Evolutionary conservation across 1,284 basidiomycete genomes (phyloP).

Genomic region (Cryptococcus floricola): DNA sequence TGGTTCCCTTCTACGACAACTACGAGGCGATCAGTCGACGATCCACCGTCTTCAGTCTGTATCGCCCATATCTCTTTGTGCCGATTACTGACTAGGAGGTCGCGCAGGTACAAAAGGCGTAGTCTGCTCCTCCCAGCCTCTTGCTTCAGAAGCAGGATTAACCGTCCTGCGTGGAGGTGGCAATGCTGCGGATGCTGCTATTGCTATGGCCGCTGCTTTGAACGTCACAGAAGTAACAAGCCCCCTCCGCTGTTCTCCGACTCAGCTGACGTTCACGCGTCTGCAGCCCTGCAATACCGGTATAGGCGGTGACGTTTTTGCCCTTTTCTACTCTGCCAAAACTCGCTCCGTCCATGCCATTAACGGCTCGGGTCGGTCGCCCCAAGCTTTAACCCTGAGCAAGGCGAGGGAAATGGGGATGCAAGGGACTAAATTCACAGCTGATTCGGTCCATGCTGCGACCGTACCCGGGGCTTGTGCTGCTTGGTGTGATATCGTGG

Average conservation of each 20-base stretch:
- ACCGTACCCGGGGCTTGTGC: slow-evolving; percentile 89
- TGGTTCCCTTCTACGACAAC: neutral
- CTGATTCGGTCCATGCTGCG: slow-evolving; percentile 72
- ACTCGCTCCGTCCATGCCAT: slow-evolving; percentile 62
- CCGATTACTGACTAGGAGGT: slow-evolving; percentile 51
- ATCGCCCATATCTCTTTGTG: slow-evolving; percentile 41
- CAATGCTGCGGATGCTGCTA: slow-evolving; percentile 60
- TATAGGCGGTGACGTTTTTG: slow-evolving; percentile 71
- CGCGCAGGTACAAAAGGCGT: slow-evolving; percentile 70
- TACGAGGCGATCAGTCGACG: slow-evolving; percentile 20
- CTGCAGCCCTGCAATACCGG: slow-evolving; percentile 25
- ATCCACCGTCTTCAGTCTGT: slow-evolving; percentile 44
- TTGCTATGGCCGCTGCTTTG: slow-evolving; percentile 19
- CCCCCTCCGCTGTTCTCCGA: neutral
- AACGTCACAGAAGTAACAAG: slow-evolving; percentile 9
- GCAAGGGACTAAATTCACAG: slow-evolving; percentile 57
- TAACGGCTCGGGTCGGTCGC: slow-evolving; percentile 64
- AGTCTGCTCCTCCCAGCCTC: slow-evolving; percentile 76
- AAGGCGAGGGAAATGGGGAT: slow-evolving; percentile 66
- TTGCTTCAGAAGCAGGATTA: slow-evolving; percentile 77
- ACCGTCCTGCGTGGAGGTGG: slow-evolving; percentile 80
- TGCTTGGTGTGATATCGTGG: slow-evolving; percentile 82
- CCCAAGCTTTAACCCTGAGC: slow-evolving; percentile 69
- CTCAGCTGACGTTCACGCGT: neutral
- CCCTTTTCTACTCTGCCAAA: slow-evolving; percentile 78